These are phyloP conservation scores for Mucor mucedo DNA, from an alignment of 371 early-diverging fungal genomes.

Conservation along the genomic window DNA sequence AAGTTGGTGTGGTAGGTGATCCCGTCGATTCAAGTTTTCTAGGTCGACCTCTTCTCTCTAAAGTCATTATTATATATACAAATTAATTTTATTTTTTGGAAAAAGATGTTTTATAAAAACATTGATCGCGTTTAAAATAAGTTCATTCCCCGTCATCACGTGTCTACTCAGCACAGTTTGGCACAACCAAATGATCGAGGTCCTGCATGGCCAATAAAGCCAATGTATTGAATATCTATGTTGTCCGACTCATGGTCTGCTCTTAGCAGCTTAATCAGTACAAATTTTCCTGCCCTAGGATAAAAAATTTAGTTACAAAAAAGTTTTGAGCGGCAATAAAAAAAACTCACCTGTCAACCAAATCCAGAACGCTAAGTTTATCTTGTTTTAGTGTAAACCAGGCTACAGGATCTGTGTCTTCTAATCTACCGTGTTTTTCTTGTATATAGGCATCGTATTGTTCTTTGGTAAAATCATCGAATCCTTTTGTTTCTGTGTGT, in stretches of 20 bases:
- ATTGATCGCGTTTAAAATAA: slow-evolving; percentile 6
- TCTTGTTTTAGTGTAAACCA: slow-evolving; percentile 24
- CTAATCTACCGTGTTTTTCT: slow-evolving; percentile 12
- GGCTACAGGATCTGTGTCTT: slow-evolving; percentile 27
- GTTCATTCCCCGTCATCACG: not conserved
- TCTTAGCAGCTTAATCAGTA: slow-evolving; percentile 27
- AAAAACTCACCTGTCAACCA: slow-evolving; percentile 1
- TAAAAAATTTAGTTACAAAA: not conserved
- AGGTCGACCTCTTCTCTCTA: slow-evolving; percentile 23
- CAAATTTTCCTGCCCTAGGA: slow-evolving; percentile 30
- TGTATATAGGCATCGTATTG: slow-evolving; percentile 19
- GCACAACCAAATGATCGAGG: slow-evolving; percentile 25
- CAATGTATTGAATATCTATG: slow-evolving; percentile 32
- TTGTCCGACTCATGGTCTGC: slow-evolving; percentile 19
- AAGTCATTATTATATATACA: not conserved
- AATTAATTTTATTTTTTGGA: too few relatives aligned
- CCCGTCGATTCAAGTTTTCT: slow-evolving; percentile 12
- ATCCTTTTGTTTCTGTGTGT: slow-evolving; percentile 15
- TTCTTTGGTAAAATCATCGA: slow-evolving; percentile 27
- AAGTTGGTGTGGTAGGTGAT: not conserved
- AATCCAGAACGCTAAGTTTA: slow-evolving; percentile 6
- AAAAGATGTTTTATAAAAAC: not conserved
- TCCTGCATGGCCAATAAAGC: slow-evolving; percentile 25
- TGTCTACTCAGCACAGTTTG: slow-evolving; percentile 7
- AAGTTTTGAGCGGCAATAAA: not conserved